A percentile compares a stretch with the other conserved stretches of the same genome.
Evolutionary conservation across 2,329 filamentous ascomycete species (phyloP).

Genomic region (Tolypocladium nubicola): DNA sequence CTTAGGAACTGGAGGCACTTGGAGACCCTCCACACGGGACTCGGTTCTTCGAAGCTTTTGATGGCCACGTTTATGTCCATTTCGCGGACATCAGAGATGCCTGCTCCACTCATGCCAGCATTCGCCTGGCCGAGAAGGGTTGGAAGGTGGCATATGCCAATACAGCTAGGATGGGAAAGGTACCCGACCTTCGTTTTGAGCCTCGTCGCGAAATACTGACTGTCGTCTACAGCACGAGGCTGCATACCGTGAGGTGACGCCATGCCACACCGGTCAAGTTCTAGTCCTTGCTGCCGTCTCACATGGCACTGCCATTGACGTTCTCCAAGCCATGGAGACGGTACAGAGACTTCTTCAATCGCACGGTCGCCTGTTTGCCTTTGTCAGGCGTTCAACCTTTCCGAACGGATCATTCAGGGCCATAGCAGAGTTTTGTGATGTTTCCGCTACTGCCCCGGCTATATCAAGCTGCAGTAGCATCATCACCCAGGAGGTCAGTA

Average conservation of each 20-base stretch:
- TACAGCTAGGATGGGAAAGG: not conserved
- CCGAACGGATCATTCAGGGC: slow-evolving; percentile 34
- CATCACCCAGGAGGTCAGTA: slow-evolving; percentile 14
- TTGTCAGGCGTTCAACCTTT: slow-evolving; percentile 30
- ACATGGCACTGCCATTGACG: slow-evolving; percentile 7
- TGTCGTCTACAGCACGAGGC: not conserved
- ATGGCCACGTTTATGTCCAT: slow-evolving; percentile 38
- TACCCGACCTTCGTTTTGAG: not conserved
- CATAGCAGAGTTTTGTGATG: slow-evolving; percentile 43
- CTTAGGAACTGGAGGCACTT: slow-evolving; percentile 26
- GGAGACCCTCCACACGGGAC: slow-evolving; percentile 25
- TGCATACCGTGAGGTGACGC: not conserved
- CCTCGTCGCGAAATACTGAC: not conserved
- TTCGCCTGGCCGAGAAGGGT: slow-evolving; percentile 28
- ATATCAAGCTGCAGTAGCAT: slow-evolving; percentile 22
- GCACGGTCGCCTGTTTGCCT: slow-evolving; percentile 42
- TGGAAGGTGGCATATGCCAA: slow-evolving; percentile 28
- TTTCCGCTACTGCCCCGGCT: slow-evolving; percentile 29
- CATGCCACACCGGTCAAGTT: slow-evolving; percentile 15
- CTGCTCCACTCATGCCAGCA: slow-evolving; percentile 35
- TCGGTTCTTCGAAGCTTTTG: slow-evolving; percentile 22
- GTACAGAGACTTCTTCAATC: slow-evolving; percentile 25
- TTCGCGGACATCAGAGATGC: slow-evolving; percentile 54
- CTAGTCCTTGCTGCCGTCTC: slow-evolving; percentile 14
- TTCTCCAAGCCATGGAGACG: slow-evolving; percentile 24